A percentile compares a stretch with the other conserved stretches of the same genome.
phyloP scores from a whole-genome alignment of 768 basidiomycete species.

The Suillus placidus region DNA sequence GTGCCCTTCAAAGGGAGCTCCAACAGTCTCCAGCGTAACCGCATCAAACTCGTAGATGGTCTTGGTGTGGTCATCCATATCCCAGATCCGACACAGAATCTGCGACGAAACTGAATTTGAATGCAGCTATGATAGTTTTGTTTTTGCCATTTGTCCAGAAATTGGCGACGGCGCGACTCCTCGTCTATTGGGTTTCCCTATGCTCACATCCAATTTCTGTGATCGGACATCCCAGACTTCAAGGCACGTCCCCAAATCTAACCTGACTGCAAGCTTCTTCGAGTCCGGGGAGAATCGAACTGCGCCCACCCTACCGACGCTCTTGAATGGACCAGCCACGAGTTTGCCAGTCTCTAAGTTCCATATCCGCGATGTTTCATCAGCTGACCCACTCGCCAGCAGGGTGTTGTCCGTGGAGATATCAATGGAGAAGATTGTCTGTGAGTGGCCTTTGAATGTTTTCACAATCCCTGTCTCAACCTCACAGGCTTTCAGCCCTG shows the following conservation, averaged over 20 bases:
- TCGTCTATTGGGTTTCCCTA: too few relatives aligned
- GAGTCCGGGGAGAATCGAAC: background rate
- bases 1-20: background rate
- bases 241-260: rapidly evolving
- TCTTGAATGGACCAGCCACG: background rate
- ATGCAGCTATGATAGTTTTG: background rate
- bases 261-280: background rate
- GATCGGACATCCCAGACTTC: background rate
- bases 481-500: too few relatives aligned
- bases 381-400: background rate
- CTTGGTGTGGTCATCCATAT: rapidly evolving
- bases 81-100: too few relatives aligned
- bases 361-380: background rate
- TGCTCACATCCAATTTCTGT: background rate
- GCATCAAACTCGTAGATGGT: too few relatives aligned
- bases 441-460: too few relatives aligned
- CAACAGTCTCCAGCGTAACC: background rate
- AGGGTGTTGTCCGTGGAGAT: too few relatives aligned
- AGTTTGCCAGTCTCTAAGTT: background rate
- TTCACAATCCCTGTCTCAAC: too few relatives aligned
- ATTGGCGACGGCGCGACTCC: background rate
- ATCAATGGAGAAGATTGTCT: too few relatives aligned
- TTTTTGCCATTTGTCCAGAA: background rate
- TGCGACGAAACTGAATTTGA: too few relatives aligned
- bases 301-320: rapidly evolving